Evolutionary conservation across 2,329 filamentous ascomycete genomes (phyloP).

Genomic region (Hypoxylon sp.): DNA sequence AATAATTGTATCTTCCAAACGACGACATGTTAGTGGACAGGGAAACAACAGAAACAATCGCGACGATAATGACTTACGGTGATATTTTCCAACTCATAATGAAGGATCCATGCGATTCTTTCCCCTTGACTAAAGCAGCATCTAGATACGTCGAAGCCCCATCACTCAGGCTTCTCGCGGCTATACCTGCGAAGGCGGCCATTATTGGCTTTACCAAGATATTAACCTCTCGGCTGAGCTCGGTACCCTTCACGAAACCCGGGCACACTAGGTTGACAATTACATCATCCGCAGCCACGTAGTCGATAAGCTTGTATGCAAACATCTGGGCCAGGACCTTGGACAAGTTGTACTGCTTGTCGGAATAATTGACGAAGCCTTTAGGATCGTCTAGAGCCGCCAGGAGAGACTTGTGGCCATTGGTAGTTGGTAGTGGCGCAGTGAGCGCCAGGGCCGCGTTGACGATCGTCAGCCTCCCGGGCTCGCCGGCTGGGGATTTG

Average conservation of each 20-base stretch:
- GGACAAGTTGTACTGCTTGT: slow-evolving; percentile 41
- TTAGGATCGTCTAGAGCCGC: slow-evolving; percentile 29
- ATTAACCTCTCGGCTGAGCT: slow-evolving; percentile 55
- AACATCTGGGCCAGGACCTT: slow-evolving; percentile 33
- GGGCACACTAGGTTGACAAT: slow-evolving; percentile 65
- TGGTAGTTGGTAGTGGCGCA: slow-evolving; percentile 38
- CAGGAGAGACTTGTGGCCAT: slow-evolving; percentile 39
- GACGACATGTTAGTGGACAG: slow-evolving; percentile 4
- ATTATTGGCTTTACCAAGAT: slow-evolving; percentile 36
- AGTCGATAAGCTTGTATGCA: slow-evolving; percentile 53
- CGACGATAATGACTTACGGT: slow-evolving; percentile 57
- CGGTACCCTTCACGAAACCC: slow-evolving; percentile 61
- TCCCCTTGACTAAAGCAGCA: slow-evolving; percentile 61
- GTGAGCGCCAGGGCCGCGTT: slow-evolving; percentile 46
- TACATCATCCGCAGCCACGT: slow-evolving; percentile 58
- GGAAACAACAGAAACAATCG: not conserved
- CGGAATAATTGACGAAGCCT: slow-evolving; percentile 49
- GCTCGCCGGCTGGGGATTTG: slow-evolving; percentile 18
- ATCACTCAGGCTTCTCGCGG: slow-evolving; percentile 52
- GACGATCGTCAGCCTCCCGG: slow-evolving; percentile 44
- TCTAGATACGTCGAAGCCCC: slow-evolving; percentile 65
- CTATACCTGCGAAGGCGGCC: slow-evolving; percentile 8
- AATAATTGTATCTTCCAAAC: slow-evolving; percentile 27
- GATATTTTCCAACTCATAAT: slow-evolving; percentile 63
- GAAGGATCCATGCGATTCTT: slow-evolving; percentile 66